These are phyloP conservation scores for Lyophyllum shimeji DNA, from an alignment of 768 basidiomycete species.

Conservation along the genomic window DNA sequence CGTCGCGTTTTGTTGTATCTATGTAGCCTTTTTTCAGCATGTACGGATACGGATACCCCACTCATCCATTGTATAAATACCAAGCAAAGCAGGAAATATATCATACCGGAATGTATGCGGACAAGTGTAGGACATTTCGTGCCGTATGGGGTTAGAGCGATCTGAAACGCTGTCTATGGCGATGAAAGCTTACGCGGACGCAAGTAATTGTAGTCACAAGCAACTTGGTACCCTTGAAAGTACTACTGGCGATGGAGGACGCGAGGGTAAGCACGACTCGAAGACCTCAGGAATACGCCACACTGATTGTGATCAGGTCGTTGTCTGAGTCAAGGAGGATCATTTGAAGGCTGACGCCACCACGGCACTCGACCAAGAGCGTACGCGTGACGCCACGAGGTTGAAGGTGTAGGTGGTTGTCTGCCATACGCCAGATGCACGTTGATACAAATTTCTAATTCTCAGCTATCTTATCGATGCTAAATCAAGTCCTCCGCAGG, in stretches of 20 bases:
- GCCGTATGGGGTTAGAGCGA: too few species aligned
- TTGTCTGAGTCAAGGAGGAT: too few species aligned
- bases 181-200: too few species aligned
- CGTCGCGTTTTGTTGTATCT: conserved; percentile 18
- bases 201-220: not conserved
- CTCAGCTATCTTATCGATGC: too few species aligned
- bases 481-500: too few species aligned
- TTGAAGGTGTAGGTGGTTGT: not conserved
- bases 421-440: not conserved
- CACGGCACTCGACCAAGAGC: too few species aligned
- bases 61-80: conserved; percentile 29
- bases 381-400: too few species aligned
- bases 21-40: conserved; percentile 23
- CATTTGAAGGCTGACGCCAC: too few species aligned
- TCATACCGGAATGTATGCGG: conserved; percentile 8
- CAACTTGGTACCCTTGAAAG: too few species aligned
- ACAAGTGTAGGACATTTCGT: not conserved
- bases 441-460: too few species aligned
- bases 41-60: conserved; percentile 26
- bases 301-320: not conserved
- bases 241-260: too few species aligned
- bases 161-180: too few species aligned
- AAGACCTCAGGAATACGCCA: not conserved
- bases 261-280: not conserved
- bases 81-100: conserved; percentile 19